phyloP scores from a whole-genome alignment of 2,329 filamentous ascomycete genomes.

The Penicillium expansum region DNA sequence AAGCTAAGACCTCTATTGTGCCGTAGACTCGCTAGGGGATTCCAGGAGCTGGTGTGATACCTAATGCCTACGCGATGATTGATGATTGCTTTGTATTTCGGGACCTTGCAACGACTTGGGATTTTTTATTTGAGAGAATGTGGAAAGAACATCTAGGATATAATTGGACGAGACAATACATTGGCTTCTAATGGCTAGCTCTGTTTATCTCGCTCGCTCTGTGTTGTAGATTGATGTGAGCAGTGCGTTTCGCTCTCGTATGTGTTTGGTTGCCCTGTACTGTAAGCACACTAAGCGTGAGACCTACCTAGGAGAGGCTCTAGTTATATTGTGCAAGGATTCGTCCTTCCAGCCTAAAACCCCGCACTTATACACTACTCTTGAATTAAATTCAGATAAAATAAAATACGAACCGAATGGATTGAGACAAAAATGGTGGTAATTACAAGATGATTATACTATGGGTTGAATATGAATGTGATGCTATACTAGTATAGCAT shows the following conservation, averaged over 20 bases:
- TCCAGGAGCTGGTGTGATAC: background rate
- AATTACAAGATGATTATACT: background rate
- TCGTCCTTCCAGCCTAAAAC: background rate
- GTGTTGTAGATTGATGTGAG: background rate
- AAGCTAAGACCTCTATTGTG: constrained; percentile 17
- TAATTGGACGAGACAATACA: background rate
- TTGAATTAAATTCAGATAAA: background rate
- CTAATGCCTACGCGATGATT: background rate
- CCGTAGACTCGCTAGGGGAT: background rate
- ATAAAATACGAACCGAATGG: background rate
- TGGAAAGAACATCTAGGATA: background rate
- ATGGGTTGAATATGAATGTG: background rate
- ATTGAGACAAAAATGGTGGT: too few species aligned
- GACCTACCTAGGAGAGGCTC: background rate
- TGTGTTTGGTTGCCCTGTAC: background rate
- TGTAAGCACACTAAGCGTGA: background rate
- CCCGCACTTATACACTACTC: background rate
- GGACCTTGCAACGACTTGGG: background rate
- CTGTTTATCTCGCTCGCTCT: background rate
- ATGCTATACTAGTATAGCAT: background rate
- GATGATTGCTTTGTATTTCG: background rate
- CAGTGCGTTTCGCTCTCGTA: background rate
- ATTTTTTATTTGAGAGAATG: background rate
- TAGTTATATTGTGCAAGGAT: background rate
- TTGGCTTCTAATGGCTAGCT: background rate